Evolutionary conservation across 148 eudicot genomes (phyloP).

Genomic region (Spergularia marina): DNA sequence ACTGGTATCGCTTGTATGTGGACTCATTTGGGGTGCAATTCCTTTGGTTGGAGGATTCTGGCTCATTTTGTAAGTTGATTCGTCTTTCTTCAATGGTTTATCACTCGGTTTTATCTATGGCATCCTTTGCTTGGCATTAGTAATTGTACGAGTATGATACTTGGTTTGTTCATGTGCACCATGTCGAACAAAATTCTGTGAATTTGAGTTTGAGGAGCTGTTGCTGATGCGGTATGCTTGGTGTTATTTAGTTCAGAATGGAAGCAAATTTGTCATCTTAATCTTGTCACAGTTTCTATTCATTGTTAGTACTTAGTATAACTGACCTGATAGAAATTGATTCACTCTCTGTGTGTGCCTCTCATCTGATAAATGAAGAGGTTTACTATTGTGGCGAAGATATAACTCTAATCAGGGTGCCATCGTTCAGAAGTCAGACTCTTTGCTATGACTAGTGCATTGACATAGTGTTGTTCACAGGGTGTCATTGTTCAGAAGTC

Average conservation of each 20-base stretch:
- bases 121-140: too few species aligned
- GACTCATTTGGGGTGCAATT: conserved; percentile 85
- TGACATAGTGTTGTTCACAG: too few species aligned
- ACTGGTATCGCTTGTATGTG: conserved; percentile 71
- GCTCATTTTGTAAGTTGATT: conserved; percentile 74
- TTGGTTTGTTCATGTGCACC: not conserved
- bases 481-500: too few species aligned
- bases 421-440: too few species aligned
- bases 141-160: not conserved
- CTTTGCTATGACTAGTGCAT: too few species aligned
- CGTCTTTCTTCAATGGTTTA: not conserved
- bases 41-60: conserved; percentile 96
- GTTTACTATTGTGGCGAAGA: not conserved
- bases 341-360: not conserved
- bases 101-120: conserved; percentile 1
- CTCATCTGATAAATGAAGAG: not conserved
- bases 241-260: not conserved
- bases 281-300: not conserved
- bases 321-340: too few species aligned
- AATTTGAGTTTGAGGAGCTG: not conserved
- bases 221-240: not conserved
- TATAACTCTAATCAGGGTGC: too few species aligned
- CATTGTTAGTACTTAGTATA: too few species aligned
- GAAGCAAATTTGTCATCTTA: not conserved
- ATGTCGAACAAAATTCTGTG: not conserved